Evolutionary conservation across 2,329 filamentous ascomycete genomes (phyloP).

Genomic region (Apiospora saccharicola): DNA sequence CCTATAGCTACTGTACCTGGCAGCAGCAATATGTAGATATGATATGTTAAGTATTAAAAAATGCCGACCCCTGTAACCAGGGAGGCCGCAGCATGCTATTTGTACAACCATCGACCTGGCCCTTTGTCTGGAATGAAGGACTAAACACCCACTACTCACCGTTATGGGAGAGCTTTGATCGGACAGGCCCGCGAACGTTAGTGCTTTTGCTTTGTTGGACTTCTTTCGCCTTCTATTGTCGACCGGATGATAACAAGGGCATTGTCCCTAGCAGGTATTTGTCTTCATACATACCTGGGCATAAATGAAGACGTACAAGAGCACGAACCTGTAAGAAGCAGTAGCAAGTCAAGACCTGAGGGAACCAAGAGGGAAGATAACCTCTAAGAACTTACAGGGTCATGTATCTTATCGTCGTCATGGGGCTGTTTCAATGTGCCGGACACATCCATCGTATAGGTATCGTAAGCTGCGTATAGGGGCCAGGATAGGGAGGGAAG

Average conservation of each 20-base stretch:
- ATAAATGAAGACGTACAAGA: neutral
- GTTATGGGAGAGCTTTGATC: neutral
- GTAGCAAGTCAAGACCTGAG: neutral
- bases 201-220: constrained; percentile 11
- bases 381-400: neutral
- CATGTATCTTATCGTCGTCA: neutral
- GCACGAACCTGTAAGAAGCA: neutral
- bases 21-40: neutral
- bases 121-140: constrained; percentile 1
- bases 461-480: neutral
- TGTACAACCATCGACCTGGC: neutral
- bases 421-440: neutral
- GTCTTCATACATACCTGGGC: neutral
- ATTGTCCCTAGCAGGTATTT: neutral
- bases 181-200: neutral
- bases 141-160: neutral
- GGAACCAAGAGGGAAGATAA: neutral
- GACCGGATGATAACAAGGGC: neutral
- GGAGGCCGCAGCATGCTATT: neutral
- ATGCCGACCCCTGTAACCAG: neutral
- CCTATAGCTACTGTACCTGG: neutral
- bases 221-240: neutral
- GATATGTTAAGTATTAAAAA: neutral
- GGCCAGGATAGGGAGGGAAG: constrained; percentile 9
- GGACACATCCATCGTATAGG: neutral